Conservation (phyloP, 148 eudicot species). For the Persicaria tinctoria region DNA sequence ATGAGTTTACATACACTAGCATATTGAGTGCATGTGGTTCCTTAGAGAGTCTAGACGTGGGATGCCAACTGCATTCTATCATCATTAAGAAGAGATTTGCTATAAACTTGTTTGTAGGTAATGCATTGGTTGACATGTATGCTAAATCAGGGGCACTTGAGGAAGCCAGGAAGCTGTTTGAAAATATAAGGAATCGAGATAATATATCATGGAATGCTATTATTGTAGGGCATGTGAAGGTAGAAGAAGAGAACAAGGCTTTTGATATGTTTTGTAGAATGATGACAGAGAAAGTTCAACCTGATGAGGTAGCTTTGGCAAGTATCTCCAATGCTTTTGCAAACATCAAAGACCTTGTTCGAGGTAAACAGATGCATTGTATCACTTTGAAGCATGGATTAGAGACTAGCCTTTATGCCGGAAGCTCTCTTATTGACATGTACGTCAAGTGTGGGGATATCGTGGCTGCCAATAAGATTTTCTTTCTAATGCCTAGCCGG, state of each 20-base stretch:
- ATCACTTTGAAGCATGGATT: constrained; percentile 58
- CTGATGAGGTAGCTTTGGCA: constrained; percentile 86
- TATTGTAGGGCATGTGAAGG: constrained; percentile 80
- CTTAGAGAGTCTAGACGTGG: constrained; percentile 44
- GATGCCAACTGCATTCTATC: constrained; percentile 61
- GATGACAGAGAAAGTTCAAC: constrained; percentile 43
- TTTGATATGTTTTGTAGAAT: constrained; percentile 57
- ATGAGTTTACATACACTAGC: constrained; percentile 86
- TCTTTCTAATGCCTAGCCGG: constrained; percentile 46
- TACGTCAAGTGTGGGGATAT: constrained; percentile 71
- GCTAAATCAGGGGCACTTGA: constrained; percentile 65
- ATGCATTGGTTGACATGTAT: constrained; percentile 89
- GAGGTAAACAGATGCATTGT: constrained; percentile 62
- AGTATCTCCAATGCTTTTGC: constrained; percentile 76
- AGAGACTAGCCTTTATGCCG: constrained; percentile 61
- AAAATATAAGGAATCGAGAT: constrained; percentile 43
- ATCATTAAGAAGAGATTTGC: constrained; percentile 60
- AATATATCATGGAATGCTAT: constrained; percentile 95
- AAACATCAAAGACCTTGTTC: constrained; percentile 37
- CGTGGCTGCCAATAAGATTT: constrained; percentile 47
- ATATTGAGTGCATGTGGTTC: constrained; percentile 80
- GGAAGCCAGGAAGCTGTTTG: constrained; percentile 56
- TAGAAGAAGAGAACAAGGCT: constrained; percentile 64
- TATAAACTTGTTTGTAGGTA: constrained; percentile 57
- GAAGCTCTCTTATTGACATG: constrained; percentile 92